Conservation (phyloP, 257 asterid genomes). For the Sherardia arvensis region DNA sequence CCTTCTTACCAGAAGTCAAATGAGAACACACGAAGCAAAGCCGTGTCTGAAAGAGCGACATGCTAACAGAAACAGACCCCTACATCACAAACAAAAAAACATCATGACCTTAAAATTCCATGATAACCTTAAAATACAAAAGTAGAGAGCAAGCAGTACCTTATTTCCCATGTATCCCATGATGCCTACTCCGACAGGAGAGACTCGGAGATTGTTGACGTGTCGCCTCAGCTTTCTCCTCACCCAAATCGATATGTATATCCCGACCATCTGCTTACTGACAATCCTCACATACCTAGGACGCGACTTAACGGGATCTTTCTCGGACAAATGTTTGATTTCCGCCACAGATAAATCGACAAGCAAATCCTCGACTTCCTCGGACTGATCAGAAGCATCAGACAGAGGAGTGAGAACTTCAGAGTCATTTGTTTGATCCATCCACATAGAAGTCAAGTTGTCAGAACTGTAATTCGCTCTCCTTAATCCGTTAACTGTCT, state of each 20-base stretch:
- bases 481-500: constrained; percentile 25
- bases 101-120: background rate
- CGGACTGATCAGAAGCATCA: constrained; percentile 40
- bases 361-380: constrained; percentile 50
- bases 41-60: constrained; percentile 76
- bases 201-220: constrained; percentile 73
- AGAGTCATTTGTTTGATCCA: constrained; percentile 34
- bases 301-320: constrained; percentile 21
- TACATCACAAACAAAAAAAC: constrained; percentile 15
- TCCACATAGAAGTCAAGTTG: constrained; percentile 39
- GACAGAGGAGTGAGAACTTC: constrained; percentile 34
- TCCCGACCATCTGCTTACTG: constrained; percentile 99
- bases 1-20: constrained; percentile 75
- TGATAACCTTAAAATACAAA: too few species aligned
- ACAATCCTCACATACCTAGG: constrained; percentile 64
- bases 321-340: constrained; percentile 10
- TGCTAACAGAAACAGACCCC: constrained; percentile 95
- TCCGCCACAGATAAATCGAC: constrained; percentile 24
- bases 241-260: constrained; percentile 86
- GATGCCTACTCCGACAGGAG: constrained; percentile 90
- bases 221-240: constrained; percentile 70
- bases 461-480: constrained; percentile 63
- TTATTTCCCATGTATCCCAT: constrained; percentile 99
- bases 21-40: constrained; percentile 94
- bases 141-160: constrained; percentile 28